These are phyloP conservation scores for Backusella sp. DNA, from an alignment of 192 early-diverging fungal species.

Conservation along the genomic window DNA sequence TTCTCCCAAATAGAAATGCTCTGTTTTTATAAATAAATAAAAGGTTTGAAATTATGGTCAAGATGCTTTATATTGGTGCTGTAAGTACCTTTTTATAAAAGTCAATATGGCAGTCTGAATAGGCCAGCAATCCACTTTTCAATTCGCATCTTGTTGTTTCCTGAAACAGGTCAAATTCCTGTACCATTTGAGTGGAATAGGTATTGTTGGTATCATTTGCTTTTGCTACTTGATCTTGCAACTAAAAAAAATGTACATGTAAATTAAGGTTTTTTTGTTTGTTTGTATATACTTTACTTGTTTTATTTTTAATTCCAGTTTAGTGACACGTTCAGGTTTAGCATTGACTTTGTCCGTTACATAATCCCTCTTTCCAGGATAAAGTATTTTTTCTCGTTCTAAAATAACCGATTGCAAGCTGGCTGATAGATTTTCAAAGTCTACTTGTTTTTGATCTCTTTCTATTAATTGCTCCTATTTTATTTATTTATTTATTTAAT, in stretches of 20 bases:
- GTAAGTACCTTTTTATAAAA: conserved; percentile 72
- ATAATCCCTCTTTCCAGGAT: conserved; percentile 66
- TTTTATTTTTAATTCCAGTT: conserved; percentile 67
- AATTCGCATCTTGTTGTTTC: conserved; percentile 78
- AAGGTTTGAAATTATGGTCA: no score
- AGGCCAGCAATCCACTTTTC: conserved; percentile 71
- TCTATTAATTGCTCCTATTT: conserved; percentile 65
- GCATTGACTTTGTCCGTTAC: conserved; percentile 85
- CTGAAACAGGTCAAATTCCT: conserved; percentile 86
- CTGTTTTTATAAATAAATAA: conserved; percentile 35
- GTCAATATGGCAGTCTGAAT: conserved; percentile 79
- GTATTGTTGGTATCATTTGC: conserved; percentile 66
- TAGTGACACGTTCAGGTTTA: conserved; percentile 76
- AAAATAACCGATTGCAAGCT: conserved; percentile 67
- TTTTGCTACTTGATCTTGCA: conserved; percentile 74
- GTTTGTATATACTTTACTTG: conserved; percentile 50
- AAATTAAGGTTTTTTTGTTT: neutral
- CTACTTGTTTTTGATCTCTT: conserved; percentile 95
- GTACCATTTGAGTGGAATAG: conserved; percentile 76
- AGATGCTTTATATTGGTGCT: no score
- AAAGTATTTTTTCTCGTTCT: conserved; percentile 72
- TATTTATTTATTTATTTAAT: neutral
- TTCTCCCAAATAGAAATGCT: conserved; percentile 77
- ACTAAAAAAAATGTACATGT: conserved; percentile 45
- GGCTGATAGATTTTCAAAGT: conserved; percentile 84